Evolutionary conservation across 148 eudicot genomes (phyloP).

Genomic region (Bassia scoparia): DNA sequence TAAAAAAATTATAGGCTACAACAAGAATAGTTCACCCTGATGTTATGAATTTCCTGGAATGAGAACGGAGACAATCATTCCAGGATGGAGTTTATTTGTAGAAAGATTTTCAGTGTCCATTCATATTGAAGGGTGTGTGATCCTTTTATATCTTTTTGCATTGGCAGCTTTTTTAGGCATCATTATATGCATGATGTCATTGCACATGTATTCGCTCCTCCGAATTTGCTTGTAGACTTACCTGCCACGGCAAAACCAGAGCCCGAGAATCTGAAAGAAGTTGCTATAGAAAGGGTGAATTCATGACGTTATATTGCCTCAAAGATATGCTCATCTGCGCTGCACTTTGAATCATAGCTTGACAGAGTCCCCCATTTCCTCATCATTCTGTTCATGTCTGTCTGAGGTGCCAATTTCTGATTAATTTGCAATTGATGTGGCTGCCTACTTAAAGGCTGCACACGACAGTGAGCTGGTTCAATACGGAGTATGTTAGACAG

Average conservation of each 20-base stretch:
- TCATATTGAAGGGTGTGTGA: neutral
- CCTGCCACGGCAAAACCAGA: slow-evolving; percentile 45
- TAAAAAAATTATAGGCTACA: too few relatives aligned
- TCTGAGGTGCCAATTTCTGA: slow-evolving; percentile 16
- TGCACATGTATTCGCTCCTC: slow-evolving; percentile 90
- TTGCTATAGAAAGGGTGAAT: slow-evolving; percentile 53
- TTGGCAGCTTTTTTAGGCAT: slow-evolving; percentile 97
- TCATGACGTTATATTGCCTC: slow-evolving; percentile 32
- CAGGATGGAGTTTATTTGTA: neutral
- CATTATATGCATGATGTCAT: slow-evolving; percentile 88
- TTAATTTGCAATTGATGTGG: neutral
- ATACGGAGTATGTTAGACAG: neutral
- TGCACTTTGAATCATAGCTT: slow-evolving; percentile 7
- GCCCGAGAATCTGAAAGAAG: slow-evolving; percentile 44
- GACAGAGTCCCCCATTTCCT: neutral
- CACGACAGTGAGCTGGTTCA: neutral
- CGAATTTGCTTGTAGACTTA: slow-evolving; percentile 68
- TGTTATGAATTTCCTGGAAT: neutral
- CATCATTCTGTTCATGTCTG: slow-evolving; percentile 6
- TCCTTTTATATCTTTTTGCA: neutral
- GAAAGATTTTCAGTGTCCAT: neutral
- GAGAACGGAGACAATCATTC: neutral
- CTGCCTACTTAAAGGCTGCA: neutral
- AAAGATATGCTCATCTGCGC: neutral
- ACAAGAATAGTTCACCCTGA: neutral